Base-by-base conservation (phyloP, 805 yeast species). In the Starmera caribaea region DNA sequence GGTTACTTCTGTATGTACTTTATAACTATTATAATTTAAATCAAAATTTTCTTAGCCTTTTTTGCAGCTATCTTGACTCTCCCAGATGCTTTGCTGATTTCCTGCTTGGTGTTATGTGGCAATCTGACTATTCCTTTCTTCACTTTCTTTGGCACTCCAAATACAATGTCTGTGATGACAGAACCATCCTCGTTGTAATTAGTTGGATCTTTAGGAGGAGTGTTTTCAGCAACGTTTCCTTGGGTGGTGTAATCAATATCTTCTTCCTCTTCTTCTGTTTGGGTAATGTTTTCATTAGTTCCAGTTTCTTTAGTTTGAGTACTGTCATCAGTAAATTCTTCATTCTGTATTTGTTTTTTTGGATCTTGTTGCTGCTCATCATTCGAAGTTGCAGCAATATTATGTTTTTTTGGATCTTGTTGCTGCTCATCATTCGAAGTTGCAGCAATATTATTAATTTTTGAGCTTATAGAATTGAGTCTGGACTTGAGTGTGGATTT, bases 201-300 rank as follows among this genome's bases (percentile, higher is more conserved):
- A 8, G 14, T 30, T 7, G 56, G 54, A 21, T 40, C 36, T 8
- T 42, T 37, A 7, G 57, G 57, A 12, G 53, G 57, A 10, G 54
- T 40, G 36, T 53, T 41, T 32, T 34, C 27, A 14, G 52, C 38
- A 39, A 45, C 40, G 38, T 44, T 38, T 21, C 26, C 26, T 38
- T 47, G 40, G 30, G 28, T 6, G 28, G 32, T 29, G 14, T 39
- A 15, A 12, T 30, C 34, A 16, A 38, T 39, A 27, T 41, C 48
- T 2, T 15, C 12, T 12, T 16, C 35, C 6, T 21, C 8, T 7
- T 21, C 26, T 21, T 3, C 9, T 21, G 26, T 5, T 21, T 21
- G 9, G 6, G 6, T 21, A 5, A 9, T 3, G 3, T 3, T 9
- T 11, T 36, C 36, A 16, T 30, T 34, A n/a, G 16, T 16, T 27